A percentile compares a stretch with the other conserved stretches of the same genome.
phyloP scores from a whole-genome alignment of 495 filamentous ascomycete genomes.

The Talaromyces trachyspermus region DNA sequence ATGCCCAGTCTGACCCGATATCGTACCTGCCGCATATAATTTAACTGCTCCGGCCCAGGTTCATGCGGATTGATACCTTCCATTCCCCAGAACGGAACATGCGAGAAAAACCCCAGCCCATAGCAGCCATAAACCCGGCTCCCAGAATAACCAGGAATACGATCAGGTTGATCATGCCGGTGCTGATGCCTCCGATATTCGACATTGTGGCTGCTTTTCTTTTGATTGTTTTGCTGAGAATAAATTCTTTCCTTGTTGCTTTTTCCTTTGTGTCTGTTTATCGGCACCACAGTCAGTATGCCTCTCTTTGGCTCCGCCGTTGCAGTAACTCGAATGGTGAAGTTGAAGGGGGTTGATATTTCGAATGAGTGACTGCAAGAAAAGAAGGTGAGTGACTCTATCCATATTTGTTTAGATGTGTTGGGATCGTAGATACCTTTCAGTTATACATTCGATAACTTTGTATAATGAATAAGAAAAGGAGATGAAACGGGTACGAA shows the following conservation, averaged over 20 bases:
- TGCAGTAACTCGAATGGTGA: too few species aligned
- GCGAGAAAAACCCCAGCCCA: constrained; percentile 4
- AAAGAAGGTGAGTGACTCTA: too few species aligned
- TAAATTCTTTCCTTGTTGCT: not conserved
- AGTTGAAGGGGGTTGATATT: too few species aligned
- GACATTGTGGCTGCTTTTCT: not conserved
- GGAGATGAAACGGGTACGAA: too few species aligned
- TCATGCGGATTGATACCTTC: not conserved
- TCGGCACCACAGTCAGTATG: too few species aligned
- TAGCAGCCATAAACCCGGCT: not conserved
- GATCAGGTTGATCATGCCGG: constrained; percentile 8
- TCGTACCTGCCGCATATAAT: constrained; percentile 8
- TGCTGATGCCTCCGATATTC: constrained; percentile 4
- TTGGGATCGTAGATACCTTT: too few species aligned
- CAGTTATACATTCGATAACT: too few species aligned
- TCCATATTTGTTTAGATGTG: too few species aligned
- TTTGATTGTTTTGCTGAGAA: not conserved
- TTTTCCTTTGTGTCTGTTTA: not conserved
- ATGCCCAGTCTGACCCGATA: not conserved
- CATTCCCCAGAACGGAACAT: not conserved
- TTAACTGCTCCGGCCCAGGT: constrained; percentile 1
- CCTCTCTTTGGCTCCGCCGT: too few species aligned
- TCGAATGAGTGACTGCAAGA: too few species aligned
- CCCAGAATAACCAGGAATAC: constrained; percentile 5
- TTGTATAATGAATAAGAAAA: too few species aligned